Evolutionary conservation across 805 yeast genomes (phyloP), one percentile per base, ranked within the genome.

Genomic region (Wickerhamiella sergipiensis): DNA sequence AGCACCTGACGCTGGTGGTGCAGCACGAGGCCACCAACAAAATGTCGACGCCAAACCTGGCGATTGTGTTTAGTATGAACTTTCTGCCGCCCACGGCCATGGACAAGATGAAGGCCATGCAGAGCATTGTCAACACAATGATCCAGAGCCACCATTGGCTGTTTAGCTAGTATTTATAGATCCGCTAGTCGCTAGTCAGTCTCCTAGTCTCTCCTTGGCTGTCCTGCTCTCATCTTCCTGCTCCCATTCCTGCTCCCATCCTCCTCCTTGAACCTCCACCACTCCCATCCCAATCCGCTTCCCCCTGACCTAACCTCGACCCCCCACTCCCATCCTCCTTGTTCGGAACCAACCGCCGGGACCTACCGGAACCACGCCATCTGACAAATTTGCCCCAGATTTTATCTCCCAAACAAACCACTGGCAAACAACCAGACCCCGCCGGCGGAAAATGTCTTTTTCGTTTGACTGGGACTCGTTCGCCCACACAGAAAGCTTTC

Each of bases 21-120:
- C 75, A 74, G 52, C 80, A 79, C 60, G 80, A 81, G 45, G 80
- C 76, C 10, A 69, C 68, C 46, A 90, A 90, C 67, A 81, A 81
- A 63, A 90, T 90, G 97, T 85, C 83, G 51, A 78, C 95, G 2
- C 81, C 87, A 1, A 90, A 90, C 62, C 68, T 90, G 60, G 95
- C 96, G 4, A 90, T 94, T 50, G 96, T 90, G 6, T 83, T 90
- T 60, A 74, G 82, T 4, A 79, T 79, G 80, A 76, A 81, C 65
- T 75, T 78, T 57, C 64, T 78, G 56, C 70, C 70, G 3, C 58
- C 65, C 8, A 53, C 61, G 15, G 75, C 75, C 68, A 76, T 79
- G 15, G 65, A 76, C 10, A 75, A 73, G 24, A 63, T 78, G 56
- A 78, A 80, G 21, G 73, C 77, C 3, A 67, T 78, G 61, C 83